Conservation (phyloP, 2,329 filamentous ascomycete species). For the Talaromyces amestolkiae region DNA sequence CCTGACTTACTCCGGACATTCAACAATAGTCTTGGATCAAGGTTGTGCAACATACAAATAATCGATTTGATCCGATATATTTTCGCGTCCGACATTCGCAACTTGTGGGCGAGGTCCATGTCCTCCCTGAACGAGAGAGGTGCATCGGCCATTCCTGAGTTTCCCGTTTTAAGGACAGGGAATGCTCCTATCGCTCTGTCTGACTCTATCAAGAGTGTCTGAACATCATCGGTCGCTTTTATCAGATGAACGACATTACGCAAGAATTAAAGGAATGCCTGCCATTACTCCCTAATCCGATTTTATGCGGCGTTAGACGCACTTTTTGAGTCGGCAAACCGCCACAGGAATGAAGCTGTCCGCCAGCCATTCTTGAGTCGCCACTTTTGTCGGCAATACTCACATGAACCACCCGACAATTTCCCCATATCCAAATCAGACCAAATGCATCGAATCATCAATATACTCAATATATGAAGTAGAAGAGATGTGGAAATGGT, state of each 20-base stretch:
- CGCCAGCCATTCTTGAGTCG: neutral
- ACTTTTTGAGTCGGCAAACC: neutral
- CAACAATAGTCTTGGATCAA: neutral
- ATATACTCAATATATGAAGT: neutral
- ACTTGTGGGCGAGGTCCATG: neutral
- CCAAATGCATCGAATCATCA: neutral
- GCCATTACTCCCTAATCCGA: neutral
- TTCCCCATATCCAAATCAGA: neutral
- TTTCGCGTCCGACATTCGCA: slow-evolving; percentile 3
- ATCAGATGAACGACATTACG: neutral
- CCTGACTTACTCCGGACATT: neutral
- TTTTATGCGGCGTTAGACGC: neutral
- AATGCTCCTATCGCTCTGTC: slow-evolving; percentile 7
- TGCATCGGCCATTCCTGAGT: slow-evolving; percentile 14
- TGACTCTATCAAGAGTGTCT: neutral
- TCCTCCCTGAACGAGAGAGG: slow-evolving; percentile 7
- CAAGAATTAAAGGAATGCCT: slow-evolving; percentile 1
- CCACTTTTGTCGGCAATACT: neutral
- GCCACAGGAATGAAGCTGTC: neutral
- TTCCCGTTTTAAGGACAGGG: slow-evolving; percentile 10
- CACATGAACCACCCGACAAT: neutral
- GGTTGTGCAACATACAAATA: slow-evolving; percentile 2
- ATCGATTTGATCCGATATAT: slow-evolving; percentile 5
- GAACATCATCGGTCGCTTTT: neutral
- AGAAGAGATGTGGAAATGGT: neutral